A percentile compares a stretch with the other conserved stretches of the same genome.
phyloP scores from a whole-genome alignment of 2,329 filamentous ascomycete species.

The Fusarium staphyleae region DNA sequence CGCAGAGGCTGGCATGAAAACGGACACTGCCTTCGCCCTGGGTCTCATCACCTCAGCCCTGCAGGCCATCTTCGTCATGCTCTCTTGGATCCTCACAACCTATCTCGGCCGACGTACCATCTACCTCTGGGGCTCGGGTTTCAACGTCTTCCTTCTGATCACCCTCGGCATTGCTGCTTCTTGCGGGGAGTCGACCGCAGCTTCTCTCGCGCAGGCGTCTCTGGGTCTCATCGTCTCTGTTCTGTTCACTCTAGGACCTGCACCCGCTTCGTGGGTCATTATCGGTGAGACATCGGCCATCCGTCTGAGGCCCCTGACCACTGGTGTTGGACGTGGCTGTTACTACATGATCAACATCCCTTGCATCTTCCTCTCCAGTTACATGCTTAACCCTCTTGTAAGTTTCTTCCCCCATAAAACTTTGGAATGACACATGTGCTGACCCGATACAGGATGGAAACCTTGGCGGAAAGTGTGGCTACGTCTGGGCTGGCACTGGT shows the following conservation, averaged over 20 bases:
- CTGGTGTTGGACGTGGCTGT: slow-evolving; percentile 66
- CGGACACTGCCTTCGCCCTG: slow-evolving; percentile 64
- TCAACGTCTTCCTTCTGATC: slow-evolving; percentile 62
- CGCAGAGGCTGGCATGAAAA: slow-evolving; percentile 65
- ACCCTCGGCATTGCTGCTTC: slow-evolving; percentile 67
- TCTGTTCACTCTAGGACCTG: slow-evolving; percentile 67
- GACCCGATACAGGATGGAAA: slow-evolving; percentile 47
- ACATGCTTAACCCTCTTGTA: slow-evolving; percentile 65
- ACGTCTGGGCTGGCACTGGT: slow-evolving; percentile 65
- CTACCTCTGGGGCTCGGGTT: slow-evolving; percentile 66
- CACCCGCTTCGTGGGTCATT: slow-evolving; percentile 70
- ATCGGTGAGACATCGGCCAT: slow-evolving; percentile 72
- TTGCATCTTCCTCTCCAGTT: slow-evolving; percentile 68
- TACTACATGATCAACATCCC: slow-evolving; percentile 73
- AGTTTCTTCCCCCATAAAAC: slow-evolving; percentile 13
- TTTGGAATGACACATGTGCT: slow-evolving; percentile 27
- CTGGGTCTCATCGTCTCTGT: slow-evolving; percentile 71
- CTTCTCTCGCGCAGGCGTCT: slow-evolving; percentile 64
- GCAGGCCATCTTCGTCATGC: slow-evolving; percentile 67
- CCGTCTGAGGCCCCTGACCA: slow-evolving; percentile 70
- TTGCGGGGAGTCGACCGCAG: slow-evolving; percentile 48
- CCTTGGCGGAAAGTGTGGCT: slow-evolving; percentile 64
- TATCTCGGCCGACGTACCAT: slow-evolving; percentile 70
- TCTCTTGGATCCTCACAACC: slow-evolving; percentile 71
- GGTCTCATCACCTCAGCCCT: slow-evolving; percentile 71